Base-by-base conservation (phyloP, 1,284 basidiomycete genomes). In the Ustilago nuda region DNA sequence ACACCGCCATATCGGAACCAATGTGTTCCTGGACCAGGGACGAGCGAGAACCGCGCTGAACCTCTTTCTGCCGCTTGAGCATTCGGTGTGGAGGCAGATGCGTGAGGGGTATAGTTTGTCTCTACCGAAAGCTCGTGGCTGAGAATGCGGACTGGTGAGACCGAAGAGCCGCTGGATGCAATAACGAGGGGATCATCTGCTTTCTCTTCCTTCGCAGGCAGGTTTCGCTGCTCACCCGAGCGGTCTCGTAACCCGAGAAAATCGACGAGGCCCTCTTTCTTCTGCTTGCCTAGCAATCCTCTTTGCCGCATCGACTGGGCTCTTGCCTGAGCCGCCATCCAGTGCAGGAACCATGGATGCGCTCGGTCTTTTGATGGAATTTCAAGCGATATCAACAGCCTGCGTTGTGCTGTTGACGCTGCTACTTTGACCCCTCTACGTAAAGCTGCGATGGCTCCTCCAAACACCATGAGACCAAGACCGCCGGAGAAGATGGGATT, bases 341-440 rank as follows among this genome's bases (percentile, higher is more conserved):
- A 99, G 71, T 93, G 89, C 35, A 99, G 90, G 86, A 99, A 96
- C 95, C 97, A 99, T 41, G 94, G 92, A 86, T 99, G 98, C 2
- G 95, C 90, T 33, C 90, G 91, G 86, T 99, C 97, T 84, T 95
- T 94, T 81, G 95, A 98, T 57, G 94, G 94, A 79, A 99, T 95
- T 87, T 99, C 97, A 54, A 99, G 90, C 6, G 94, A 92, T 50
- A 99, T 95, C 56, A 99, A 91, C 88, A 99, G 89, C 36, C 96
- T 91, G 30, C 97, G 89, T 66, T 93, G 94, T 48, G 95, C 91
- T 37, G 92, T 89, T 4, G 90, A 91, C 6, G 92, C 90, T 19
- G 91, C 92, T 17, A 93, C 87, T 11, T 92, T 90, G 23, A 91
- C 83, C 35, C 91, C 91, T 82, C 75, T 65, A 8, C 81, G 65